Conservation (phyloP, 2,329 filamentous ascomycete species). For the Alternaria conjuncta region DNA sequence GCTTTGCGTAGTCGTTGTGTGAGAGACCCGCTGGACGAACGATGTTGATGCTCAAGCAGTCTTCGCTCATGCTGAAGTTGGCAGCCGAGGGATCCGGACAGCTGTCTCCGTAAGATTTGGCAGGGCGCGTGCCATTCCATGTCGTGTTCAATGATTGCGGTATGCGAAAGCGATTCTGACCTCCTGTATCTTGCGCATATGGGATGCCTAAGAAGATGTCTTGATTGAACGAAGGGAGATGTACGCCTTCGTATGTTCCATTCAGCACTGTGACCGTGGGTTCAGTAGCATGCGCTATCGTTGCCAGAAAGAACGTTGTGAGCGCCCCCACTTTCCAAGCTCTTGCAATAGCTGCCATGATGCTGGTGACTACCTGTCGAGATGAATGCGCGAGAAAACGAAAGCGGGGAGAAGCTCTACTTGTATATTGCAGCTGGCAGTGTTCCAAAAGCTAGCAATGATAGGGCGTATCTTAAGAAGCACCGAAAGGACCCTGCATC, state of each 20-base stretch:
- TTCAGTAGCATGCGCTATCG: slow-evolving; percentile 18
- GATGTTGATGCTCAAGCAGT: slow-evolving; percentile 69
- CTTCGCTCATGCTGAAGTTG: slow-evolving; percentile 56
- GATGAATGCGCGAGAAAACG: neutral
- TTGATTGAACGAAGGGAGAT: slow-evolving; percentile 48
- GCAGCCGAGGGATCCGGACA: slow-evolving; percentile 48
- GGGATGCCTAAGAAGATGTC: slow-evolving; percentile 60
- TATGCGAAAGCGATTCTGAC: slow-evolving; percentile 60
- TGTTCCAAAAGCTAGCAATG: neutral
- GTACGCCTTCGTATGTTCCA: slow-evolving; percentile 44
- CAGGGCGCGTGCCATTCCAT: slow-evolving; percentile 49
- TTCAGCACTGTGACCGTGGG: slow-evolving; percentile 42
- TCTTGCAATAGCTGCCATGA: slow-evolving; percentile 23
- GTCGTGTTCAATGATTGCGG: slow-evolving; percentile 58
- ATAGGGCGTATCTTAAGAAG: neutral
- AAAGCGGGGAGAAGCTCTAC: slow-evolving; percentile 1
- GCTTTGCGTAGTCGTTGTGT: slow-evolving; percentile 45
- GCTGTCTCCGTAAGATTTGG: slow-evolving; percentile 51
- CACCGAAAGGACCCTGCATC: slow-evolving; percentile 2
- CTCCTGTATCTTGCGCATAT: slow-evolving; percentile 62
- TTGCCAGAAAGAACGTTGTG: slow-evolving; percentile 18
- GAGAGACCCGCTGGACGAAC: slow-evolving; percentile 59
- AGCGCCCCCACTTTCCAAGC: slow-evolving; percentile 25
- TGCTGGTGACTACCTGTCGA: neutral
- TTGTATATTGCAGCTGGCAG: slow-evolving; percentile 21